Evolutionary conservation across 192 early-diverging fungal species (phyloP).

Genomic region (Backusella australiensis): DNA sequence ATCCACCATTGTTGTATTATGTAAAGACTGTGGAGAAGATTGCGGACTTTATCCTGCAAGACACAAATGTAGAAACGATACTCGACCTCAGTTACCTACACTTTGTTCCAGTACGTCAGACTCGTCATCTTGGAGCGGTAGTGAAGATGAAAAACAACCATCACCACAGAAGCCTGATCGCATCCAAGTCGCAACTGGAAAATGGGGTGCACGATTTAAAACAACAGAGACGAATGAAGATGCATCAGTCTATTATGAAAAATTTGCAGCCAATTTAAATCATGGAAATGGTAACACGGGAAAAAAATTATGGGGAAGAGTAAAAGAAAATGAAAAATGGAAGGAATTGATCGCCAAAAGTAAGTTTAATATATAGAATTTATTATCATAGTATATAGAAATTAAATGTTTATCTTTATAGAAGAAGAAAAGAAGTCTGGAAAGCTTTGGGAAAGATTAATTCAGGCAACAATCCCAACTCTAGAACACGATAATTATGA

Average conservation of each 20-base stretch:
- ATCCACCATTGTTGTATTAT: slow-evolving; percentile 52
- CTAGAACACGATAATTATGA: neutral
- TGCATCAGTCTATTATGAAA: neutral
- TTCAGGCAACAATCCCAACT: slow-evolving; percentile 18
- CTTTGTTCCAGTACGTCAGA: neutral
- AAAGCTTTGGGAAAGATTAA: slow-evolving; percentile 31
- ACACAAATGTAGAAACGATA: slow-evolving; percentile 42
- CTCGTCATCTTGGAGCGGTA: neutral
- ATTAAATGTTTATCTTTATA: neutral
- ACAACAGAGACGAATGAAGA: neutral
- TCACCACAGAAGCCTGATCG: neutral
- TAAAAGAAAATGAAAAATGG: slow-evolving; percentile 31
- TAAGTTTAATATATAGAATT: neutral
- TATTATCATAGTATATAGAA: neutral
- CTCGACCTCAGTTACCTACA: slow-evolving; percentile 16
- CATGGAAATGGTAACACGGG: neutral
- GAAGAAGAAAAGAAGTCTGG: slow-evolving; percentile 11
- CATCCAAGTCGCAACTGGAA: neutral
- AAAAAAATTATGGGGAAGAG: slow-evolving; percentile 25
- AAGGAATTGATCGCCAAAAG: slow-evolving; percentile 14
- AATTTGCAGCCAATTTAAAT: slow-evolving; percentile 1
- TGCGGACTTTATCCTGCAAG: slow-evolving; percentile 59
- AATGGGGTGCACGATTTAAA: neutral
- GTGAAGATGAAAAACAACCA: neutral
- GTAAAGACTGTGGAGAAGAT: slow-evolving; percentile 60